Percentiles rank a stretch among this genome's conserved stretches.
phyloP scores from a whole-genome alignment of 169 alveolate species.

The Plasmodium vivax region DNA sequence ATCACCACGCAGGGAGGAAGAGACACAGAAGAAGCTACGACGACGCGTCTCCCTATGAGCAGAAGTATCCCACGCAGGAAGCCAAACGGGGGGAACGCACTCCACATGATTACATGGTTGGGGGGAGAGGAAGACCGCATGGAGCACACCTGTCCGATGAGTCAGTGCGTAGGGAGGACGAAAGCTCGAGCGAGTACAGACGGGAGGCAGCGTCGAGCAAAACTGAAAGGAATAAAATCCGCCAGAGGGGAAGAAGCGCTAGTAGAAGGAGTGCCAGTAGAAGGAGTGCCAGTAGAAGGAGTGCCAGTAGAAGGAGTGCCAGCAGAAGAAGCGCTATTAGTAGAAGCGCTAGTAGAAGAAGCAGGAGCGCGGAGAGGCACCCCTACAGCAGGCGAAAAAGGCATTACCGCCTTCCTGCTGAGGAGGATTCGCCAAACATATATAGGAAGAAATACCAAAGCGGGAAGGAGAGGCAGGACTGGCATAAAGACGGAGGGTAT shows the following conservation, averaged over 20 bases:
- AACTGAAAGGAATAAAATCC: background rate
- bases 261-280: background rate
- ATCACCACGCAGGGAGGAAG: no score
- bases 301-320: background rate
- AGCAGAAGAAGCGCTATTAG: background rate
- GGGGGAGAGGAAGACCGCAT: background rate
- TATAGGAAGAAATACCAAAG: background rate
- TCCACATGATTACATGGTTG: background rate
- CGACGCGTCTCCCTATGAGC: background rate
- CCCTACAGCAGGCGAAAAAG: background rate
- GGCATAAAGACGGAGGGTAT: background rate
- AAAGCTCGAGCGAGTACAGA: background rate
- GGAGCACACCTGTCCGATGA: background rate
- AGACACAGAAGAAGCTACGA: background rate
- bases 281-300: background rate
- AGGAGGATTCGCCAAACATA: background rate
- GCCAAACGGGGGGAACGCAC: background rate
- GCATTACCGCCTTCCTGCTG: background rate
- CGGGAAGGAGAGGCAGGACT: background rate
- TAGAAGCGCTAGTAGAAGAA: background rate
- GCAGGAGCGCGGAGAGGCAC: background rate
- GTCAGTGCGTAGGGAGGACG: background rate
- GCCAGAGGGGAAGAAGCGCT: background rate
- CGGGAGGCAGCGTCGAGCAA: background rate
- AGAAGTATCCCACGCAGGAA: background rate